phyloP scores from a whole-genome alignment of 352 stramenopile species.

The Pythium chondricola region DNA sequence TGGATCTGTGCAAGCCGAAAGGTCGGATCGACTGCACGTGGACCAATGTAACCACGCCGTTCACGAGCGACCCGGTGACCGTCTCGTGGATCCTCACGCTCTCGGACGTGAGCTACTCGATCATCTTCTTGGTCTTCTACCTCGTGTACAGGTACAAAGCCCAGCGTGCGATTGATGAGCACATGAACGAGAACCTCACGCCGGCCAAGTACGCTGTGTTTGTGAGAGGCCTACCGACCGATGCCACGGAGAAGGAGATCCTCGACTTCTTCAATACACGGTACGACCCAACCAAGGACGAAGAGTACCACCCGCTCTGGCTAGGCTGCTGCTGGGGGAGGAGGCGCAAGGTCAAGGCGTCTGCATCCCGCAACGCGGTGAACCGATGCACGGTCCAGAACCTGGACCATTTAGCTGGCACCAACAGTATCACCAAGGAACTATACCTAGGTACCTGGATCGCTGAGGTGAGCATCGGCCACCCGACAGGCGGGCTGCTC shows the following conservation, averaged over 20 bases:
- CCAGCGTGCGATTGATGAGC: conserved; percentile 42
- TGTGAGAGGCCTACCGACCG: conserved; percentile 55
- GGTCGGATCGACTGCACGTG: conserved; percentile 71
- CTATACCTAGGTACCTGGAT: conserved; percentile 84
- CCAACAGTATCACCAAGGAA: conserved; percentile 30
- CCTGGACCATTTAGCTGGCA: conserved; percentile 51
- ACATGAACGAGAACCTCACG: conserved; percentile 74
- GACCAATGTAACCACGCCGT: conserved; percentile 59
- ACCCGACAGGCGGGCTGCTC: conserved; percentile 68
- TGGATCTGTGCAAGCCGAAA: conserved; percentile 32
- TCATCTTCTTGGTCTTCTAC: conserved; percentile 63
- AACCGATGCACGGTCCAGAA: conserved; percentile 55
- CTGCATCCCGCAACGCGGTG: conserved; percentile 26
- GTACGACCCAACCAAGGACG: conserved; percentile 68
- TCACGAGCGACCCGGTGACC: conserved; percentile 42
- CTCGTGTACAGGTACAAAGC: conserved; percentile 42
- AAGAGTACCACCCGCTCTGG: conserved; percentile 56
- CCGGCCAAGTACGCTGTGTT: conserved; percentile 79
- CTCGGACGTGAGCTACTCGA: conserved; percentile 53
- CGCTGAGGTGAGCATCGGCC: conserved; percentile 76
- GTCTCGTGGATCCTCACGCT: conserved; percentile 74
- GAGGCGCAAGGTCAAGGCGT: conserved; percentile 39
- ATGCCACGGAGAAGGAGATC: conserved; percentile 62
- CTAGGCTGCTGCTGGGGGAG: conserved; percentile 58
- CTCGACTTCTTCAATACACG: conserved; percentile 66